Evolutionary conservation across 768 basidiomycete genomes (phyloP).

Genomic region (Lentinula aciculospora): DNA sequence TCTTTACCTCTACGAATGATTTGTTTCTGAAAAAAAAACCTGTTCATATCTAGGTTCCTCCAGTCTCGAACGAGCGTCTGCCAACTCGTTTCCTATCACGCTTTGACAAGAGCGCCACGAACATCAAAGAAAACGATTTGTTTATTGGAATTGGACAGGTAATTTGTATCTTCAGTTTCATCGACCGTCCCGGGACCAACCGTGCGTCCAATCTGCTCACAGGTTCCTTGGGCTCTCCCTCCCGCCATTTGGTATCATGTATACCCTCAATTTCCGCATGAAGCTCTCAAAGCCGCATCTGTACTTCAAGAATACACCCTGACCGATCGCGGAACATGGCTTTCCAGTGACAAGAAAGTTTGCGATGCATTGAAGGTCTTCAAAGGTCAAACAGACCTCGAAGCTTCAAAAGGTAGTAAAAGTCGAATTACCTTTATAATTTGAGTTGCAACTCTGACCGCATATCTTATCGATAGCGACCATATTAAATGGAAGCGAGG

Average conservation of each 20-base stretch:
- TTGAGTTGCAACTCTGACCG: background rate
- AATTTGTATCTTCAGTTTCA: background rate
- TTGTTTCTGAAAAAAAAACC: background rate
- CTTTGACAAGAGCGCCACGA: constrained; percentile 54
- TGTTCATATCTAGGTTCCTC: constrained; percentile 15
- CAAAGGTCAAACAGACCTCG: background rate
- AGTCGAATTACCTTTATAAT: too few relatives aligned
- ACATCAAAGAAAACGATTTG: constrained; percentile 49
- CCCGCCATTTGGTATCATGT: constrained; percentile 58
- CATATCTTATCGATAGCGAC: background rate
- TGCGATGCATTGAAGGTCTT: constrained; percentile 29
- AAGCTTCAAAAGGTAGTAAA: background rate
- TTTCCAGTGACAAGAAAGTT: constrained; percentile 31
- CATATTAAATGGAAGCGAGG: background rate
- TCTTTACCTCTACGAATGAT: background rate
- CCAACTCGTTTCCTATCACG: constrained; percentile 48
- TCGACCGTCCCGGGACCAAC: too few relatives aligned
- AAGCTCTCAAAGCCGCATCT: constrained; percentile 43
- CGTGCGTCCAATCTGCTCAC: background rate
- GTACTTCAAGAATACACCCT: constrained; percentile 47
- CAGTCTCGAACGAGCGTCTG: constrained; percentile 21
- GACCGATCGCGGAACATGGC: constrained; percentile 45
- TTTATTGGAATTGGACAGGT: constrained; percentile 48
- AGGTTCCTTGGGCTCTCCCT: constrained; percentile 50
- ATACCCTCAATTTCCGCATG: constrained; percentile 45